Percentiles rank a stretch among this genome's conserved stretches.
phyloP scores from a whole-genome alignment of 129 eudicot genomes.

The Saussurea involucrata region DNA sequence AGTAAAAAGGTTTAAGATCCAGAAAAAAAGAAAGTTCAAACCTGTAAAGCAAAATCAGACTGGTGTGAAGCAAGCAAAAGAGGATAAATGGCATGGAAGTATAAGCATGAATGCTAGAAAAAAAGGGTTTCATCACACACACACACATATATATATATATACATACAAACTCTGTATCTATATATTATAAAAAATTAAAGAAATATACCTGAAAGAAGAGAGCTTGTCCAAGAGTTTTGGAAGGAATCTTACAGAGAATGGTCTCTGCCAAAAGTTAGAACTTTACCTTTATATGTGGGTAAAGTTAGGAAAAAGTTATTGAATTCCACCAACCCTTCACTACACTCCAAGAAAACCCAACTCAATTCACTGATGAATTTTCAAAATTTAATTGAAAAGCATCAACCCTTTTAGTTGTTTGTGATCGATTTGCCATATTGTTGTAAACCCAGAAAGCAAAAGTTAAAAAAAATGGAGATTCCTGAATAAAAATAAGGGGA shows the following conservation, averaged over 20 bases:
- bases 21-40: conserved; percentile 14
- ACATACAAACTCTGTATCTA: not conserved
- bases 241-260: conserved; percentile 10
- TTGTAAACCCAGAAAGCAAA: conserved; percentile 1
- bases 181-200: not conserved
- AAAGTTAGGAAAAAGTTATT: conserved; percentile 24
- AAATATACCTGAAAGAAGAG: conserved; percentile 23
- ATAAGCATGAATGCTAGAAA: not conserved
- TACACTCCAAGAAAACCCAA: conserved; percentile 10
- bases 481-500: not conserved
- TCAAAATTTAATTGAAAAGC: not conserved
- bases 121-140: not conserved
- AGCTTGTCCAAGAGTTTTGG: conserved; percentile 13
- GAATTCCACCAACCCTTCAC: conserved; percentile 23
- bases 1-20: not conserved
- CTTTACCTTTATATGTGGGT: conserved; percentile 3
- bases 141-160: not conserved
- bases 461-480: not conserved
- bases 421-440: not conserved
- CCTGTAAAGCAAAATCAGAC: conserved; percentile 4
- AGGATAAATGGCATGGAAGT: too few species aligned
- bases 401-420: not conserved
- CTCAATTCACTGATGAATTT: not conserved
- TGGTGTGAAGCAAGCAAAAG: not conserved
- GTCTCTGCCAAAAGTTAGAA: not conserved